A percentile compares a stretch with the other conserved stretches of the same genome.
Evolutionary conservation across 352 stramenopile species (phyloP).

Genomic region (Peronosclerospora sorghi): DNA sequence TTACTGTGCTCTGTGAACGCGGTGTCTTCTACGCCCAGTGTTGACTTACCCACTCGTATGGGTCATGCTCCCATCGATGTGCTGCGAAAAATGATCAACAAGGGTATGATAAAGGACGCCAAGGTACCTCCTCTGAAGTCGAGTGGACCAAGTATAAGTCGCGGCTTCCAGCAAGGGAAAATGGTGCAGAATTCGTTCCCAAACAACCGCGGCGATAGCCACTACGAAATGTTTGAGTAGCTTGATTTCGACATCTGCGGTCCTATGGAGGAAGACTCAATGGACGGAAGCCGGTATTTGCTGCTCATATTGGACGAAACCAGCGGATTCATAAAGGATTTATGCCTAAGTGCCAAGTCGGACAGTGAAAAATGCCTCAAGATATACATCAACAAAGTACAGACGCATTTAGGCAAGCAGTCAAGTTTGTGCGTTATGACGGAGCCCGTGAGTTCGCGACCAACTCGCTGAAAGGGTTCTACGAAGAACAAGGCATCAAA

Average conservation of each 20-base stretch:
- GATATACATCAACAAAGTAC: background rate
- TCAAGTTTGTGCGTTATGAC: background rate
- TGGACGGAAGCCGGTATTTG: background rate
- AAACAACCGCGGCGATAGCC: background rate
- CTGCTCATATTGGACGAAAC: background rate
- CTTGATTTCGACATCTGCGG: too few species aligned
- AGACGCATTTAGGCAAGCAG: background rate
- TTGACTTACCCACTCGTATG: too few species aligned
- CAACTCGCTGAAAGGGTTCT: background rate
- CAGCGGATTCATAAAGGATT: background rate
- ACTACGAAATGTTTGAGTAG: background rate
- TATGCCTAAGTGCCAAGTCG: background rate
- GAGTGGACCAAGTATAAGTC: too few species aligned
- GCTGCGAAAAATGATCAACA: too few species aligned
- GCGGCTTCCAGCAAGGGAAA: background rate
- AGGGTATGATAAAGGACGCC: background rate
- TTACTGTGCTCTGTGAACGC: too few species aligned
- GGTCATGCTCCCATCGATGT: too few species aligned
- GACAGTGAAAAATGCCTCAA: background rate
- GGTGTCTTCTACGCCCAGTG: too few species aligned
- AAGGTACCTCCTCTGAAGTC: background rate
- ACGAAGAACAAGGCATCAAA: background rate
- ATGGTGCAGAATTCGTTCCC: background rate
- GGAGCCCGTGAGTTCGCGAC: too few species aligned
- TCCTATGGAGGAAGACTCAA: too few species aligned